phyloP scores from a whole-genome alignment of 202 grass and related monocot genomes.

The Panicum hallii region DNA sequence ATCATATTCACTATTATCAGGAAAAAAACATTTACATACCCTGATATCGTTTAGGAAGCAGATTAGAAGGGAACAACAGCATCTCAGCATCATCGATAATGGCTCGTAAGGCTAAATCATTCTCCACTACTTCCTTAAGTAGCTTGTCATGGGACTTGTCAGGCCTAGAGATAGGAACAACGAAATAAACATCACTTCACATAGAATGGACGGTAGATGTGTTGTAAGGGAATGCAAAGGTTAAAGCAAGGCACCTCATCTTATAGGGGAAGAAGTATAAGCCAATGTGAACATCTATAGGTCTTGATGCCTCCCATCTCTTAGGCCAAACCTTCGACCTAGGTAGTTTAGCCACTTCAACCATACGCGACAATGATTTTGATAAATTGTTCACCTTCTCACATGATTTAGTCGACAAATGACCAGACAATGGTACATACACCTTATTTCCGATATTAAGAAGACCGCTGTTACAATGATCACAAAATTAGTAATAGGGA shows the following conservation, averaged over 20 bases:
- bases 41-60: constrained; percentile 55
- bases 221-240: background rate
- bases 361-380: constrained; percentile 35
- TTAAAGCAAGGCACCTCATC: constrained; percentile 49
- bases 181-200: background rate
- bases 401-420: constrained; percentile 66
- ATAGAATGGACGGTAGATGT: background rate
- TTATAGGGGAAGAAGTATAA: constrained; percentile 67
- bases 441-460: constrained; percentile 37
- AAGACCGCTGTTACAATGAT: constrained; percentile 55
- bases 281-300: constrained; percentile 55
- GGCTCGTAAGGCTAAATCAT: constrained; percentile 57
- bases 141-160: constrained; percentile 44
- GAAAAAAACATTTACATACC: constrained; percentile 45
- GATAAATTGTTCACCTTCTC: constrained; percentile 58
- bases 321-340: constrained; percentile 68
- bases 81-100: constrained; percentile 55
- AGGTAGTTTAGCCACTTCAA: constrained; percentile 50
- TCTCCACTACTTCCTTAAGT: constrained; percentile 54
- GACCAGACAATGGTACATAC: constrained; percentile 49
- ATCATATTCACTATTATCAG: background rate
- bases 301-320: constrained; percentile 56
- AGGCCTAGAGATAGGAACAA: constrained; percentile 42
- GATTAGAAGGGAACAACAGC: constrained; percentile 67
- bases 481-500: constrained; percentile 15